Base-by-base conservation (phyloP, 1,139 yeast genomes). In the Pichia sp. region DNA sequence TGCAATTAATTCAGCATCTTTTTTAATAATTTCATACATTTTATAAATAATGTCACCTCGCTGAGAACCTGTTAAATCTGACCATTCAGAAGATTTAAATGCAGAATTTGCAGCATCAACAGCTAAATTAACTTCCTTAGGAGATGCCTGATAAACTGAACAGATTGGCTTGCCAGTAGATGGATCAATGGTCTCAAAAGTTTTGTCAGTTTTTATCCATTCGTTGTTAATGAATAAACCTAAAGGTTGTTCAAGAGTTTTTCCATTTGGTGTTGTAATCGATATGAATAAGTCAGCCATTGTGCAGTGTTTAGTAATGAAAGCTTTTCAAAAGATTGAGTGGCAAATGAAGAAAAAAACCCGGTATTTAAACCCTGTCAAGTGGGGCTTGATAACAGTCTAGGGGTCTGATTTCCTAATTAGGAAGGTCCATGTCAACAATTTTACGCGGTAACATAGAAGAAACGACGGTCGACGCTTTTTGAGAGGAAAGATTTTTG, bases 181-280 rank as follows among this genome's bases (percentile, higher is more conserved):
- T 34, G 85, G 85, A 56, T 73, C 70, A 53, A 68, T 64, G 9
- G 75, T 73, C 40, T 69, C 72, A 49, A 79, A 69, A 51, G 71
- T 71, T 8, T 75, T 63, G 46, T 71, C 70, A 13, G 88, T 73
- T 49, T 74, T 68, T 51, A 83, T 80, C 66, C 83, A 86, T 66
- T 85, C 85, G 62, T 84, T 83, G 70, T 85, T 82, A 63, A 86
- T 83, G 72, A 85, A 86, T 55, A 86, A 71, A 40, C 95, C 95
- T 18, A 82, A 66, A 49, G 94, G 95, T 63, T 85, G 87, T 44
- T 74, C 71, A 72, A 66, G 72, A 47, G 62, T 67, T 46, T 69
- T 64, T 43, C 87, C 87, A 59, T 80, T 80, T 54, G 89, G 89
- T 40, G 82, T 73, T 13, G 72, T 77, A 53, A 83, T 68, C n/a